Conservation (phyloP, 2,329 filamentous ascomycete species). For the Hysterium pulicare region DNA sequence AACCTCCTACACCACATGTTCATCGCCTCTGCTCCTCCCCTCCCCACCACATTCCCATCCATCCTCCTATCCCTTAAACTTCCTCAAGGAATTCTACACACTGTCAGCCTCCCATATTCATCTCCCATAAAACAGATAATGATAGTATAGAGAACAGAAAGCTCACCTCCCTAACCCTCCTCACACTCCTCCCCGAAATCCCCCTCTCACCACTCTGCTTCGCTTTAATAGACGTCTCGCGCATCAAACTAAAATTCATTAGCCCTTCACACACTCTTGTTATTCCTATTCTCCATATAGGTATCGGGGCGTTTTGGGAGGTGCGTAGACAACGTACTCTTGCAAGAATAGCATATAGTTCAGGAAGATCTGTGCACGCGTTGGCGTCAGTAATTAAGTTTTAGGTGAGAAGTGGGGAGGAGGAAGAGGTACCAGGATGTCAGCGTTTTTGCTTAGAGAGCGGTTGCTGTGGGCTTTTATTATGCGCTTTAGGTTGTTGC, state of each 20-base stretch:
- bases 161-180: constrained; percentile 71
- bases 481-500: constrained; percentile 81
- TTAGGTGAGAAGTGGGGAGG: background rate
- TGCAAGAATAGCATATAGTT: constrained; percentile 80
- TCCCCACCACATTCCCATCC: background rate
- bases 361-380: constrained; percentile 71
- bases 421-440: constrained; percentile 66
- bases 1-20: too few relatives aligned
- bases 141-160: constrained; percentile 1
- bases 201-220: constrained; percentile 70
- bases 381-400: too few relatives aligned
- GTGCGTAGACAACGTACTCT: too few relatives aligned
- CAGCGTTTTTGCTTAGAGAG: constrained; percentile 78
- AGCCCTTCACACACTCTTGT: too few relatives aligned
- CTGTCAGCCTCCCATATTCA: constrained; percentile 2
- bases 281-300: too few relatives aligned
- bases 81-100: constrained; percentile 28
- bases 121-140: background rate
- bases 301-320: too few relatives aligned
- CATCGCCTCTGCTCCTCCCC: too few relatives aligned
- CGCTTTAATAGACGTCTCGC: constrained; percentile 73
- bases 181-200: constrained; percentile 71
- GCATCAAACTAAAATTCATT: constrained; percentile 59
- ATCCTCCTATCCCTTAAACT: constrained; percentile 31
- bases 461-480: constrained; percentile 83